Evolutionary conservation across 2,329 filamentous ascomycete species (phyloP), one percentile per base, ranked within the genome.

Genomic region (Calonectria crousiana): DNA sequence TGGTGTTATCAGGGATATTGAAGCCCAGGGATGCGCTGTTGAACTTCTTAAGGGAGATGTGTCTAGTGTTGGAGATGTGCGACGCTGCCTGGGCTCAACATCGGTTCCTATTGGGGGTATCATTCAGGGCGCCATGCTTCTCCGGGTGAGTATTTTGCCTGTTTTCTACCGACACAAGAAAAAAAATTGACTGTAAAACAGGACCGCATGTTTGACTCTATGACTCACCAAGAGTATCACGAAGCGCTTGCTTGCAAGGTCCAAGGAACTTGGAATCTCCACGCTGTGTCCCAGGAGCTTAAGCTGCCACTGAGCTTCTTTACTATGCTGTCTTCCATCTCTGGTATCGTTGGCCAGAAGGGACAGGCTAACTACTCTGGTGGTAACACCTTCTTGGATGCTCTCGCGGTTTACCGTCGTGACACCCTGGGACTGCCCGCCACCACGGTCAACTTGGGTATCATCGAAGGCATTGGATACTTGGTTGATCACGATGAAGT

Each of bases 241-340:
- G 66, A 62, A 16, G 70, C 73, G 5, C 49, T 75, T n/a, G 58
- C 56, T 13, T 69, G 66, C 70, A 75, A 75, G 30, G 66, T 75
- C 20, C 71, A 80, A 20, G 81, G 84, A 3, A 83, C 83, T 6
- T 84, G 81, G 81, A 87, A 87, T 68, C 80, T 87, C 0, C 84
- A 88, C 73, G 67, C 82, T 1, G 75, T 79, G 2, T 69, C 56
- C 18, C 56, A 41, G 23, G 56, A 62, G 56, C 56, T 62, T 16
- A 51, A 69, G 32, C 66, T 82, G 13, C 28, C 62, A 9, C 71
- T 84, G 1, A 84, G 85, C 72, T 85, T 85, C 78, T 87, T 85
- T 74, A 78, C 85, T 41, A 69, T 84, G 36, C 77, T 83, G 30
- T 83, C 81, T 8, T 84, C 82, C 20, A 73, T 83, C 18, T 78